Conservation (phyloP, 352 stramenopile genomes). For the Phytophthora quininea region DNA sequence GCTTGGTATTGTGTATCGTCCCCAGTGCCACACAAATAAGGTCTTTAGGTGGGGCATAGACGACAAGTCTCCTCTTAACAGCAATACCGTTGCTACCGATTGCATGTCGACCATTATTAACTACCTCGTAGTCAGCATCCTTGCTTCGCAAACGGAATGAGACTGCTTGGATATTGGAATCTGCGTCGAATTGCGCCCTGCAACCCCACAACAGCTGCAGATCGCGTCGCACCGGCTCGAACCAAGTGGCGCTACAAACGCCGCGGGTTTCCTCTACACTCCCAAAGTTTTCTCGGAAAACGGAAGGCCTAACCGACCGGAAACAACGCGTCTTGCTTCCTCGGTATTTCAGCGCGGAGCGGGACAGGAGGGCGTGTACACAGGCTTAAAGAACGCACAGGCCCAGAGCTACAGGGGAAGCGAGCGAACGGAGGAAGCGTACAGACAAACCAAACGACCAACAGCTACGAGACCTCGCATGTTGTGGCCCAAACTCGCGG, state of each 20-base stretch:
- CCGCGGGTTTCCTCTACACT: constrained; percentile 28
- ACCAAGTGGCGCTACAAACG: constrained; percentile 26
- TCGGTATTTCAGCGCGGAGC: constrained; percentile 32
- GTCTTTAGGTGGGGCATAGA: no score
- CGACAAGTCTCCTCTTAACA: no score
- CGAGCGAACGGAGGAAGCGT: background rate
- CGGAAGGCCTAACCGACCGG: constrained; percentile 39
- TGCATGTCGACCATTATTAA: no score
- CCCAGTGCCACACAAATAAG: no score
- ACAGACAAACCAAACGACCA: constrained; percentile 7
- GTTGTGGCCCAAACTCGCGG: constrained; percentile 32
- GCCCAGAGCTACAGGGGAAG: background rate
- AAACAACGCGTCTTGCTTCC: constrained; percentile 31
- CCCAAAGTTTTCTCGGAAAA: constrained; percentile 40
- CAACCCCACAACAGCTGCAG: no score
- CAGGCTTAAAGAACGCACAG: background rate
- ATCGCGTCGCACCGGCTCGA: background rate
- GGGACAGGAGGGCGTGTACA: background rate
- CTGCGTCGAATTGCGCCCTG: no score
- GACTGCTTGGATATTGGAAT: no score
- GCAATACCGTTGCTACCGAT: no score
- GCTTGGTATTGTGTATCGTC: no score
- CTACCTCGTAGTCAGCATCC: no score
- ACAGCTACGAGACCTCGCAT: constrained; percentile 9
- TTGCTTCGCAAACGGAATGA: no score